A percentile compares a stretch with the other conserved stretches of the same genome.
These are phyloP conservation scores for Chlamydomonas urium DNA, from an alignment of 139 green algal species.

Conservation along the genomic window DNA sequence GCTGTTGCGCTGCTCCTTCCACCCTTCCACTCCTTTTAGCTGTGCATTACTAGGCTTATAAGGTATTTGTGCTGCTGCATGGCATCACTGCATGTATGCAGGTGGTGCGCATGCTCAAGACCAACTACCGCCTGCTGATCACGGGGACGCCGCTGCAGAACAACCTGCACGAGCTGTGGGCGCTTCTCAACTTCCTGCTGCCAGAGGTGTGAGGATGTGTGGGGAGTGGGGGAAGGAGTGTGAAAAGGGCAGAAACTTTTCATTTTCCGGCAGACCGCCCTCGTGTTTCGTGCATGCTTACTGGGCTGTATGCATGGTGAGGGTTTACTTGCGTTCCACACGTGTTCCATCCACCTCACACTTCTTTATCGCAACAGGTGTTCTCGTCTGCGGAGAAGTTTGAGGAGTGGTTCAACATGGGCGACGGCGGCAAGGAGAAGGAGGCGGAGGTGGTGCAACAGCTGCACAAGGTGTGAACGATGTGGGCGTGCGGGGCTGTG, in stretches of 20 bases:
- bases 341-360: too few relatives aligned
- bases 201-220: too few relatives aligned
- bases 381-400: conserved; percentile 91
- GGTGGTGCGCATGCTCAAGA: conserved; percentile 10
- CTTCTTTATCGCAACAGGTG: too few relatives aligned
- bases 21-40: too few relatives aligned
- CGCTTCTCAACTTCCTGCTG: conserved; percentile 98
- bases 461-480: conserved; percentile 92
- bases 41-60: conserved; percentile 4
- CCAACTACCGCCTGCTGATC: conserved; percentile 68
- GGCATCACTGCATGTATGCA: not conserved
- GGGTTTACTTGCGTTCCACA: too few relatives aligned
- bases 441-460: conserved; percentile 93
- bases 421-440: conserved; percentile 64
- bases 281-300: too few relatives aligned
- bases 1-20: too few relatives aligned
- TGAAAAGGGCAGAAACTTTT: too few relatives aligned
- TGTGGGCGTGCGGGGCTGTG: too few relatives aligned
- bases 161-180: conserved; percentile 99
- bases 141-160: conserved; percentile 96
- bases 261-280: too few relatives aligned
- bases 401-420: conserved; percentile 94
- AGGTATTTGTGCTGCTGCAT: not conserved
- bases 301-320: too few relatives aligned
- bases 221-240: too few relatives aligned